phyloP scores from a whole-genome alignment of 176 grass and related monocot species.

The Musa beccarii region DNA sequence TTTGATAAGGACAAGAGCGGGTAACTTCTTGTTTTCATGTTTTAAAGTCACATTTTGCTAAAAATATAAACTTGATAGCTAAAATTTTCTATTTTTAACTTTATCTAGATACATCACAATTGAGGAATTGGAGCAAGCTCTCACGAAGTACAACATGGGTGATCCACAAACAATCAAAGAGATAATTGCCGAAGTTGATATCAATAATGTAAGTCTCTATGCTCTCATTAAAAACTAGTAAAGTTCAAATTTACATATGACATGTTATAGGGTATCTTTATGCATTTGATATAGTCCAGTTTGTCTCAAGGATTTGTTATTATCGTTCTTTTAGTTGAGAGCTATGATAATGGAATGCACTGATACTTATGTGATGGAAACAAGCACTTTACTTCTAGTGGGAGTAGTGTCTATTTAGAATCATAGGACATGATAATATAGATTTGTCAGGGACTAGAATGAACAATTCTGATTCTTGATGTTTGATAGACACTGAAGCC shows the following conservation, averaged over 20 bases:
- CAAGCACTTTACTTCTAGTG: neutral
- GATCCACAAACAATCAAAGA: constrained; percentile 11
- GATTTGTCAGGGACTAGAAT: no score
- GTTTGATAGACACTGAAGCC: neutral
- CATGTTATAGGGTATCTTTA: no score
- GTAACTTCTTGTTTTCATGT: neutral
- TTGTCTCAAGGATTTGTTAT: no score
- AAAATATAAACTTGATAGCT: neutral
- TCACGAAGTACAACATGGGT: constrained; percentile 8
- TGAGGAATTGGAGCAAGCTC: constrained; percentile 18
- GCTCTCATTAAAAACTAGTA: no score
- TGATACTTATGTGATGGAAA: neutral
- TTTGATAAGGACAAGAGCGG: constrained; percentile 21
- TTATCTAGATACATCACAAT: constrained; percentile 11
- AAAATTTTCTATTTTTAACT: neutral
- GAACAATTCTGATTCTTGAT: neutral
- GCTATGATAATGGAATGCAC: no score
- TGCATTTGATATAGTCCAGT: no score
- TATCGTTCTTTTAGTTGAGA: no score
- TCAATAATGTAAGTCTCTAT: constrained; percentile 2
- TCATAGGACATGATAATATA: neutral
- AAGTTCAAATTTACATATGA: no score
- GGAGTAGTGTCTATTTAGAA: neutral
- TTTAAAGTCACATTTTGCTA: neutral
- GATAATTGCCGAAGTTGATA: constrained; percentile 22